These are phyloP conservation scores for Septoria linicola DNA, from an alignment of 2,329 filamentous ascomycete species.

Conservation along the genomic window DNA sequence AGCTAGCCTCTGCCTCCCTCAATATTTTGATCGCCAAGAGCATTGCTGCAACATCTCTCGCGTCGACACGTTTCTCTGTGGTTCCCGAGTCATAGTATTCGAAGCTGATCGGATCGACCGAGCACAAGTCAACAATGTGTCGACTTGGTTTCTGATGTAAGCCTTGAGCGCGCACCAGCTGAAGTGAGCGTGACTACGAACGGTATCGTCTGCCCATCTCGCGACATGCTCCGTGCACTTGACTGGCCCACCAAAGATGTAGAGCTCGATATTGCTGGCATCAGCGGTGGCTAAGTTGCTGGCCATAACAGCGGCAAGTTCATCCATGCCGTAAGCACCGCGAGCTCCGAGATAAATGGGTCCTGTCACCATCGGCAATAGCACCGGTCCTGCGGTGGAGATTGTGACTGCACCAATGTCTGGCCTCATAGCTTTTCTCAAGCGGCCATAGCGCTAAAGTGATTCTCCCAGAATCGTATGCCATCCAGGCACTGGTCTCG, in stretches of 20 bases:
- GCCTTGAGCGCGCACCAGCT: slow-evolving; percentile 60
- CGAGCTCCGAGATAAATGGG: slow-evolving; percentile 38
- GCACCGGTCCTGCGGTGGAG: slow-evolving; percentile 41
- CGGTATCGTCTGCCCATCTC: slow-evolving; percentile 49
- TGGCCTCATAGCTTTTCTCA: neutral
- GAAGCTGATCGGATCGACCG: slow-evolving; percentile 64
- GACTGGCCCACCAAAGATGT: slow-evolving; percentile 56
- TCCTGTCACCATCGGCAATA: slow-evolving; percentile 45
- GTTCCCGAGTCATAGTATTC: slow-evolving; percentile 58
- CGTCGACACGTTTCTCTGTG: slow-evolving; percentile 33
- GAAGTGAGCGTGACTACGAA: slow-evolving; percentile 48
- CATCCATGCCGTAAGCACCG: slow-evolving; percentile 51
- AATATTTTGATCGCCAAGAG: slow-evolving; percentile 42
- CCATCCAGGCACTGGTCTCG: slow-evolving; percentile 91
- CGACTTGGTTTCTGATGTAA: slow-evolving; percentile 61
- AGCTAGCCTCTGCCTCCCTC: slow-evolving; percentile 27
- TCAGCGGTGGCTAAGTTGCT: slow-evolving; percentile 40
- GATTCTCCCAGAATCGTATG: slow-evolving; percentile 88
- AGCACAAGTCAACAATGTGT: slow-evolving; percentile 61
- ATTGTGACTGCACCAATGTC: neutral
- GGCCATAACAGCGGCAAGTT: slow-evolving; percentile 53
- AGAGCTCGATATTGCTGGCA: slow-evolving; percentile 52
- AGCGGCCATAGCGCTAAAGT: slow-evolving; percentile 23
- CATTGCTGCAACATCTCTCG: slow-evolving; percentile 55
- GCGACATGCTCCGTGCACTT: slow-evolving; percentile 58